phyloP scores from a whole-genome alignment of 371 early-diverging fungal species.

The Thermomucor indicae-seudaticae region DNA sequence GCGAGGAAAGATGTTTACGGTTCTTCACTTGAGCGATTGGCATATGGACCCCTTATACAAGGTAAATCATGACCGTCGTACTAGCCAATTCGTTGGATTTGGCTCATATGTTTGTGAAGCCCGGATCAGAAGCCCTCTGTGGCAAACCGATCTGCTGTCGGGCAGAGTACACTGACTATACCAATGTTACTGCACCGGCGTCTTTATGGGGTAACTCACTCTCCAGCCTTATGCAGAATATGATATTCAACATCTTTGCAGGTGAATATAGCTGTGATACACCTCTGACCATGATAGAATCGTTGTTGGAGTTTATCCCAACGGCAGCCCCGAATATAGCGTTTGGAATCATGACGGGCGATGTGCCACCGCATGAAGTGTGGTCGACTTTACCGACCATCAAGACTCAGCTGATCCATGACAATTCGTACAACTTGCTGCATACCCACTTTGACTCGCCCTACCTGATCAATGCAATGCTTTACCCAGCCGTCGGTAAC shows the following conservation, averaged over 20 bases:
- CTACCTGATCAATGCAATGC: conserved; percentile 20
- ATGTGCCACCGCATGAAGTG: conserved; percentile 62
- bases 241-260: conserved; percentile 4
- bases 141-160: conserved; percentile 56
- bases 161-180: conserved; percentile 30
- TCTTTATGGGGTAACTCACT: conserved; percentile 31
- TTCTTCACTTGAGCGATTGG: conserved; percentile 62
- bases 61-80: conserved; percentile 5
- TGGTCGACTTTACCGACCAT: conserved; percentile 46
- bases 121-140: conserved; percentile 50
- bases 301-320: conserved; percentile 40
- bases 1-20: conserved; percentile 35
- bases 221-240: neutral
- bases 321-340: conserved; percentile 30
- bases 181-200: conserved; percentile 23
- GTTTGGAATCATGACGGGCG: conserved; percentile 58
- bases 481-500: conserved; percentile 58
- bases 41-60: conserved; percentile 55
- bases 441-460: conserved; percentile 39
- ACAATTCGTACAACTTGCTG: conserved; percentile 28
- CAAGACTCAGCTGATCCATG: conserved; percentile 38
- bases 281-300: conserved; percentile 39
- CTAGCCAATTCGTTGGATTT: neutral
- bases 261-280: conserved; percentile 55
- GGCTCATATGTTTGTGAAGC: conserved; percentile 6